Evolutionary conservation across 2,329 filamentous ascomycete genomes (phyloP).

Genomic region (Trichoderma polysporum): DNA sequence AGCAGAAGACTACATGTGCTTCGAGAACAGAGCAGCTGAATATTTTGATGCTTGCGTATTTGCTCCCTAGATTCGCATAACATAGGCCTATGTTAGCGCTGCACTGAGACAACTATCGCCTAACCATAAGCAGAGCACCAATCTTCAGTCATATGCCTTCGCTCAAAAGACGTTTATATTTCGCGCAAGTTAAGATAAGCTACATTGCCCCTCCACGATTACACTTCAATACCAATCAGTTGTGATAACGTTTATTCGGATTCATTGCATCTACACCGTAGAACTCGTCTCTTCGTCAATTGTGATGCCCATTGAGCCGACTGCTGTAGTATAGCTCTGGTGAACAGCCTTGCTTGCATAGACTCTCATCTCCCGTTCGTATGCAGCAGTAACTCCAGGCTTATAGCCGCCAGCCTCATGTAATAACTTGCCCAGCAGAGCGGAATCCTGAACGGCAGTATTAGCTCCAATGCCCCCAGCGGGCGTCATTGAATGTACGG

Average conservation of each 20-base stretch:
- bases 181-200: no score
- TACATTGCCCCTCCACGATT: no score
- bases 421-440: conserved; percentile 52
- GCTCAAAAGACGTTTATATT: no score
- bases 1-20: no score
- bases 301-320: conserved; percentile 41
- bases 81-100: no score
- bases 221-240: neutral
- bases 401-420: conserved; percentile 53
- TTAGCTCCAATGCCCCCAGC: conserved; percentile 57
- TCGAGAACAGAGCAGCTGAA: no score
- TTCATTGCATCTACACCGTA: neutral
- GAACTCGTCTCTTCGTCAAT: conserved; percentile 43
- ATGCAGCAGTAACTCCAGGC: conserved; percentile 54
- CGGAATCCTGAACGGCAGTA: conserved; percentile 56
- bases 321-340: conserved; percentile 52
- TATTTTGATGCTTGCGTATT: no score
- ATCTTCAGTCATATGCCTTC: no score
- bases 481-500: conserved; percentile 58
- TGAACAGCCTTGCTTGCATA: conserved; percentile 58
- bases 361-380: conserved; percentile 62
- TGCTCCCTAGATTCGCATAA: no score
- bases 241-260: neutral
- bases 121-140: no score
- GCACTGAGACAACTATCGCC: no score